These are phyloP conservation scores for Kurtzmaniella natalensis DNA, from an alignment of 1,139 yeast species.

Conservation along the genomic window DNA sequence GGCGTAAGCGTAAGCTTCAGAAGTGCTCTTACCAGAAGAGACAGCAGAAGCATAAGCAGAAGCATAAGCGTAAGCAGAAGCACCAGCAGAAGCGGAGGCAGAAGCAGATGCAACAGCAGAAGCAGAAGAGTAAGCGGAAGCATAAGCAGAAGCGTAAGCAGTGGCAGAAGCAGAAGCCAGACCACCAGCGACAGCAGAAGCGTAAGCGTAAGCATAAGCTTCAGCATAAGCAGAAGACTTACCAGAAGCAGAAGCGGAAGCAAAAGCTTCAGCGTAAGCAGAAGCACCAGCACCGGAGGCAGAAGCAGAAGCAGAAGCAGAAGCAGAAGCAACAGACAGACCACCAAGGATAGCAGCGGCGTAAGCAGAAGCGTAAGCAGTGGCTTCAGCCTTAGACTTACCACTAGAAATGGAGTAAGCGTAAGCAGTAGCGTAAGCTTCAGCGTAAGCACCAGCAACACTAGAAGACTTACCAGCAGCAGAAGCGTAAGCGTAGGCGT, in stretches of 20 bases:
- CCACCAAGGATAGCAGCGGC: constrained; percentile 23
- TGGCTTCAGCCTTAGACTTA: constrained; percentile 10
- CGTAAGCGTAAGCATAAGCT: neutral
- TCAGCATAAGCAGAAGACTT: constrained; percentile 4
- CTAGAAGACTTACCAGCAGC: neutral
- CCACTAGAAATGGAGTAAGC: constrained; percentile 11
- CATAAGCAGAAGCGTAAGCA: neutral
- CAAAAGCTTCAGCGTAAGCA: constrained; percentile 22
- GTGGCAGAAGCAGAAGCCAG: neutral
- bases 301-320: constrained; percentile 49
- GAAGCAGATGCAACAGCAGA: neutral
- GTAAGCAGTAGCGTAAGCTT: neutral
- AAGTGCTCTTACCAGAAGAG: neutral
- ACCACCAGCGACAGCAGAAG: neutral
- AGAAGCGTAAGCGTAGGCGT: neutral
- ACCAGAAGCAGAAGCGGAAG: constrained; percentile 12
- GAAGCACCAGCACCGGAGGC: constrained; percentile 25
- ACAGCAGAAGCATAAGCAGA: neutral
- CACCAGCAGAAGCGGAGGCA: neutral
- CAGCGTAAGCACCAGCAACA: neutral
- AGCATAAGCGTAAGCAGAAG: neutral
- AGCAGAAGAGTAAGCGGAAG: neutral
- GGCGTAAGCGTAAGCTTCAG: neutral
- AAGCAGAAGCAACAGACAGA: constrained; percentile 28
- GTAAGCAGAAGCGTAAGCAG: constrained; percentile 13